Percentiles rank a stretch among this genome's conserved stretches.
Conservation (phyloP, 2,329 filamentous ascomycete genomes). For the Aspergillus nomiae region DNA sequence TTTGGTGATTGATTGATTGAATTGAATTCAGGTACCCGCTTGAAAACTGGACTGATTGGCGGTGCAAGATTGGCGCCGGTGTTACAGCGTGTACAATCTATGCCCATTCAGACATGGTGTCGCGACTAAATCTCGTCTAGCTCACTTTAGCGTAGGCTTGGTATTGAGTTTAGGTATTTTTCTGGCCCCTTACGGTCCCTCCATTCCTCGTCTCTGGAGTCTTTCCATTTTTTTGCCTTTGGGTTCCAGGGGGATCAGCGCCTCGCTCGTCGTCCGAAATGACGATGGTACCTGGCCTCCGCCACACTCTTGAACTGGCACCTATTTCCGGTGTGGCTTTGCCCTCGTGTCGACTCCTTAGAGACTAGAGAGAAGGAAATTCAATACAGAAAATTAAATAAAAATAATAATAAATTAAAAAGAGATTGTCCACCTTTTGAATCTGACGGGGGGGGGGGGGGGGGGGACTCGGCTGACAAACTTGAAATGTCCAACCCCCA, state of each 20-base stretch:
- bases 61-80: not conserved
- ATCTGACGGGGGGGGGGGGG: not conserved
- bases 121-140: not conserved
- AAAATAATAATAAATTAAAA: not conserved
- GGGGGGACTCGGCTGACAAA: not conserved
- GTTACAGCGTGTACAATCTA: constrained; percentile 4
- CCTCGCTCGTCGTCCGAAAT: not conserved
- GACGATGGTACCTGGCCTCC: not conserved
- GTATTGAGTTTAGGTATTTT: not conserved
- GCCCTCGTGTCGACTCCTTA: not conserved
- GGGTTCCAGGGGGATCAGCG: not conserved
- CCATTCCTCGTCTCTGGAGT: too few relatives aligned
- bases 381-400: not conserved
- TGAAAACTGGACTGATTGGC: not conserved
- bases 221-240: too few relatives aligned
- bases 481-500: not conserved
- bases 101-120: not conserved
- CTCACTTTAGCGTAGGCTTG: constrained; percentile 4
- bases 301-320: not conserved
- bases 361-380: not conserved
- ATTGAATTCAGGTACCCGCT: not conserved
- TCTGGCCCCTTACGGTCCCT: not conserved
- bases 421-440: not conserved
- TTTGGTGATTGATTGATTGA: not conserved
- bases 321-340: not conserved